Evolutionary conservation across 2,329 filamentous ascomycete genomes (phyloP).

Genomic region (Fusarium sp.): DNA sequence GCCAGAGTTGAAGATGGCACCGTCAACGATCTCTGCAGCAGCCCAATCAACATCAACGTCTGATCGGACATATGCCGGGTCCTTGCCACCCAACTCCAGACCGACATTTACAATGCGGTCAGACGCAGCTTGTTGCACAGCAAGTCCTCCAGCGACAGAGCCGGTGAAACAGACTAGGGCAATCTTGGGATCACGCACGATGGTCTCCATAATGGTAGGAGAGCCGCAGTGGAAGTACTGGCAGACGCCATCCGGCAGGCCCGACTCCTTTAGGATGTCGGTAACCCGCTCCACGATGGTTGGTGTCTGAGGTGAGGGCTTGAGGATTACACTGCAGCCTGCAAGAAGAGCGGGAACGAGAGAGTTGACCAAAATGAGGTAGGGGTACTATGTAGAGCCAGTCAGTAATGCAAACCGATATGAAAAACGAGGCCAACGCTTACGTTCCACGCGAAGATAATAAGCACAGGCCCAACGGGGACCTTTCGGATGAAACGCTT

Average conservation of each 20-base stretch:
- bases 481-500: conserved; percentile 90
- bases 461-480: conserved; percentile 86
- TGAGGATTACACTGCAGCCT: conserved; percentile 92
- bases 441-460: conserved; percentile 97
- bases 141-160: conserved; percentile 87
- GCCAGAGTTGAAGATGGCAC: conserved; percentile 97
- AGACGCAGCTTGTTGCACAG: conserved; percentile 86
- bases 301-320: conserved; percentile 94
- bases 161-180: conserved; percentile 93
- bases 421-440: conserved; percentile 53
- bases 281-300: conserved; percentile 89
- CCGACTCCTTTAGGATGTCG: conserved; percentile 81
- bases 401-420: neutral
- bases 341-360: conserved; percentile 90
- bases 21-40: conserved; percentile 94
- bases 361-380: conserved; percentile 92
- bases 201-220: conserved; percentile 78
- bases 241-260: conserved; percentile 84
- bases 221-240: conserved; percentile 95
- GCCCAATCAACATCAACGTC: conserved; percentile 94
- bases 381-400: conserved; percentile 78
- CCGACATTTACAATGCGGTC: conserved; percentile 88
- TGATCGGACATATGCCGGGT: conserved; percentile 87
- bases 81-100: conserved; percentile 93
- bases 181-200: conserved; percentile 82